A percentile compares a stretch with the other conserved stretches of the same genome.
Conservation (phyloP, 2,329 filamentous ascomycete species). For the Cercospora sp. region DNA sequence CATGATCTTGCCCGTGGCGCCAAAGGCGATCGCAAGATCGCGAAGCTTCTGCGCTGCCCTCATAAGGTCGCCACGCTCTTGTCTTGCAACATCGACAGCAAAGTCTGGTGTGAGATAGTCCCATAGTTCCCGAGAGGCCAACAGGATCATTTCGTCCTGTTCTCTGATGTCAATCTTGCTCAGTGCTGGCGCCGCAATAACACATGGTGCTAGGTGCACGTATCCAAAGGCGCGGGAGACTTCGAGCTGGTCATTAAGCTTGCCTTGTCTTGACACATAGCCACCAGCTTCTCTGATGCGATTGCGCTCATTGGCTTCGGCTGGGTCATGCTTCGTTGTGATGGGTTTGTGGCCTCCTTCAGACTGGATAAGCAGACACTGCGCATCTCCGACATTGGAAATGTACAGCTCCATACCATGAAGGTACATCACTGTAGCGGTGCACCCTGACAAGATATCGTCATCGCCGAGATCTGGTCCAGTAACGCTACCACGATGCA, state of each 20-base stretch:
- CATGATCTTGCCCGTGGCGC: conserved; percentile 93
- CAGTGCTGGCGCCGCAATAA: conserved; percentile 87
- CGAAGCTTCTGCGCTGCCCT: conserved; percentile 89
- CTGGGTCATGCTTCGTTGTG: conserved; percentile 90
- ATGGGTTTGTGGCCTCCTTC: conserved; percentile 81
- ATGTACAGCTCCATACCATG: conserved; percentile 88
- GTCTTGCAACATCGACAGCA: conserved; percentile 85
- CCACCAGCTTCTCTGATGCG: conserved; percentile 93
- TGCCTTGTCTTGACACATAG: conserved; percentile 92
- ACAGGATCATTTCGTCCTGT: conserved; percentile 87
- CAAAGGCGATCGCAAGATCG: conserved; percentile 93
- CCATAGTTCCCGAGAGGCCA: conserved; percentile 93
- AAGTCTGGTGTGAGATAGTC: conserved; percentile 88
- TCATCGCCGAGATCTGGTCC: conserved; percentile 81
- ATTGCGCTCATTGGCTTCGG: conserved; percentile 77
- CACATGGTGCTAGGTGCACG: conserved; percentile 84
- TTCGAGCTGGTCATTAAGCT: conserved; percentile 85
- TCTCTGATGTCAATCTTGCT: conserved; percentile 76
- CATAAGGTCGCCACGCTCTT: conserved; percentile 88
- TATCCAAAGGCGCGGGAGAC: conserved; percentile 96
- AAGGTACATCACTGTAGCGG: conserved; percentile 88
- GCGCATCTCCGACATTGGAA: conserved; percentile 91
- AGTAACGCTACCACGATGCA: conserved; percentile 69
- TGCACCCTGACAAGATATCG: conserved; percentile 84
- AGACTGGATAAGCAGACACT: conserved; percentile 90